Conservation (phyloP, 164 flowering plant genomes). For the Kalanchoe fedtschenkoi region DNA sequence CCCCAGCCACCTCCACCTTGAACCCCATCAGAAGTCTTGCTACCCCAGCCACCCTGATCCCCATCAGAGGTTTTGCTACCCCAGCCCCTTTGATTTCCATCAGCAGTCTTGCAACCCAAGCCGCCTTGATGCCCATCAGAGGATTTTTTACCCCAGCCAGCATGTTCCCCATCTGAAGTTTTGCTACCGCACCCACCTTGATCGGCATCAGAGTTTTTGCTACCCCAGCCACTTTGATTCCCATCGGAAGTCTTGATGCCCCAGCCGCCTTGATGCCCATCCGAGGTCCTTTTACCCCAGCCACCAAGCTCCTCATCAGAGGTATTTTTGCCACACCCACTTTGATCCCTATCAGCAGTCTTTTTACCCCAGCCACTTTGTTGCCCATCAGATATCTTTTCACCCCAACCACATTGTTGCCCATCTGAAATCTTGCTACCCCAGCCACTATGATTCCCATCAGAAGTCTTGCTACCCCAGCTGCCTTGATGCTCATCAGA, state of each 20-base stretch:
- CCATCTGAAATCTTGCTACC: too few species aligned
- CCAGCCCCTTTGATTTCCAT: constrained; percentile 7
- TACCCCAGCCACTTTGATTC: too few species aligned
- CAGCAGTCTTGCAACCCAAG: constrained; percentile 12
- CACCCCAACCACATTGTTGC: constrained; percentile 7
- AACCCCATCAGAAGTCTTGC: too few species aligned
- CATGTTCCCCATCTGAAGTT: constrained; percentile 10
- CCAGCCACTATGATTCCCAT: too few species aligned
- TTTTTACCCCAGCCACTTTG: constrained; percentile 13
- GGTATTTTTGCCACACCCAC: constrained; percentile 10
- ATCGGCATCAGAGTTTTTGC: too few species aligned
- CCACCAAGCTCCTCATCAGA: too few species aligned
- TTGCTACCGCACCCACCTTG: constrained; percentile 12
- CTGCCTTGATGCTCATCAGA: constrained; percentile 6
- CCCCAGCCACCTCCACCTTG: too few species aligned
- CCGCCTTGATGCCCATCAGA: constrained; percentile 15
- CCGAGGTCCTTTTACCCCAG: too few species aligned
- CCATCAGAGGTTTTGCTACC: constrained; percentile 14
- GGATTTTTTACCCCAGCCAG: constrained; percentile 12
- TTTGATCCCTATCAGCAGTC: constrained; percentile 19
- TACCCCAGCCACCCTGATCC: too few species aligned
- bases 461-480: too few species aligned
- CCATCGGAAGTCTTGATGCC: too few species aligned
- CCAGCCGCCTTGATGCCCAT: too few species aligned
- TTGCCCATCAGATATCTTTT: neutral